Evolutionary conservation across 1,284 basidiomycete genomes (phyloP), one percentile per base, ranked within the genome.

Genomic region (Austroboletus novae-zelandiae): DNA sequence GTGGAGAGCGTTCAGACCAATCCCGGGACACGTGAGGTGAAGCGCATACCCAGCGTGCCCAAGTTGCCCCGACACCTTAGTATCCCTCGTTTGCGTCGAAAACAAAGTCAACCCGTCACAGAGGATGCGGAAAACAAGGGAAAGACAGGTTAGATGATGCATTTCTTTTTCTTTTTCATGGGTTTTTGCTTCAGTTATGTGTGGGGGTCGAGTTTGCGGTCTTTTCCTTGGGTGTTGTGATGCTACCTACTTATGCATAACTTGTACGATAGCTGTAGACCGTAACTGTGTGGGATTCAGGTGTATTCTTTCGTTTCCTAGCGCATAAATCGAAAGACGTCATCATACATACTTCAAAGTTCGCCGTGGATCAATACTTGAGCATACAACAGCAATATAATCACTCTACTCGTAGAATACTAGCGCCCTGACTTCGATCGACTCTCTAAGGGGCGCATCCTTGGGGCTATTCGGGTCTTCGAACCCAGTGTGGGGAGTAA

Each of bases 401-500:
- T 23, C 1, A 14, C 32, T 34, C 32, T 34, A 39, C 31, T 67
- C 69, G 30, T 69, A 70, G 45, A 74, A 74, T 10, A 74, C 69
- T 1, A 75, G 51, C 3, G 65, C 66, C 30, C 74, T 64, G 13
- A 71, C 36, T 52, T 74, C 73, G 29, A 75, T 72, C 9, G 68
- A 72, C 58, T 74, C 60, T 37, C 72, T 61, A 0, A 61, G 43
- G 13, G 67, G 70, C 2, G 59, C 64, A 31, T 64, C 69, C 43
- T 59, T 39, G 3, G 71, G 71, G 11, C 61, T 68, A 4, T 61
- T 62, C 15, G 69, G 71, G 47, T 73, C 72, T 15, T 61, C 51
- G 51, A 79, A 77, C 1, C 61, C 74, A 3, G 73, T 75, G 55
- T 79, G 77, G 9, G 76, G 76, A 2, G 74, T 69, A 18, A 76